Percentiles rank a stretch among this genome's conserved stretches.
Evolutionary conservation across 108 stramenopile genomes (phyloP).

Genomic region (Aurantiochytrium sp.): DNA sequence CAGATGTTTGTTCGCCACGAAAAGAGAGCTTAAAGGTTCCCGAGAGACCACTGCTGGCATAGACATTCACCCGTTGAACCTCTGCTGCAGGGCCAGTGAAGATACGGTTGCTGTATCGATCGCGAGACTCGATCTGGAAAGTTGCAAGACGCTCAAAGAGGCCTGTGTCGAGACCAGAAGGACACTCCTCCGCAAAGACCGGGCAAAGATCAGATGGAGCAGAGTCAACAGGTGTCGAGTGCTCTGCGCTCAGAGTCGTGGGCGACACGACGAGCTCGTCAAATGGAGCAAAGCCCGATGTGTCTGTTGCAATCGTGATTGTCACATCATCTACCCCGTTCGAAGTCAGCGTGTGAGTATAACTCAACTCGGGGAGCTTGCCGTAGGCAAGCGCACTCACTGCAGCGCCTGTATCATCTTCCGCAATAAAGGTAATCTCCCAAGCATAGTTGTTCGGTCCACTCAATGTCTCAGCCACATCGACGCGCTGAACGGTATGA

Average conservation of each 20-base stretch:
- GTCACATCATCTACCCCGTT: not conserved
- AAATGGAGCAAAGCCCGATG: not conserved
- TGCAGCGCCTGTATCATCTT: not conserved
- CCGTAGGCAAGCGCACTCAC: not conserved
- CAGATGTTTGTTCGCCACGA: not conserved
- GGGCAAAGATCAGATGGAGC: not conserved
- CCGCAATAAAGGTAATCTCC: not conserved
- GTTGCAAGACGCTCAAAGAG: not conserved
- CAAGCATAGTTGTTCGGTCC: not conserved
- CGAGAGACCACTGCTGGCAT: not conserved
- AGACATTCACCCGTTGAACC: not conserved
- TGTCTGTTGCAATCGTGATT: not conserved
- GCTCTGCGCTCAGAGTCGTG: not conserved
- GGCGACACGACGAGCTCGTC: not conserved
- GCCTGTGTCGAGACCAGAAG: not conserved
- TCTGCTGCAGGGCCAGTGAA: not conserved
- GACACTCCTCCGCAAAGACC: not conserved
- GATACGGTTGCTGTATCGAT: not conserved
- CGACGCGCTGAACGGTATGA: not conserved
- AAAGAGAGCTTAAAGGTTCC: not conserved
- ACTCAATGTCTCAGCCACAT: not conserved
- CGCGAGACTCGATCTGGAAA: not conserved
- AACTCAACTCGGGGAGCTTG: not conserved
- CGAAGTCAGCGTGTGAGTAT: not conserved
- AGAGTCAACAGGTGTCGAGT: not conserved